Evolutionary conservation across 768 basidiomycete species (phyloP).

Genomic region (Lentinus brumalis): DNA sequence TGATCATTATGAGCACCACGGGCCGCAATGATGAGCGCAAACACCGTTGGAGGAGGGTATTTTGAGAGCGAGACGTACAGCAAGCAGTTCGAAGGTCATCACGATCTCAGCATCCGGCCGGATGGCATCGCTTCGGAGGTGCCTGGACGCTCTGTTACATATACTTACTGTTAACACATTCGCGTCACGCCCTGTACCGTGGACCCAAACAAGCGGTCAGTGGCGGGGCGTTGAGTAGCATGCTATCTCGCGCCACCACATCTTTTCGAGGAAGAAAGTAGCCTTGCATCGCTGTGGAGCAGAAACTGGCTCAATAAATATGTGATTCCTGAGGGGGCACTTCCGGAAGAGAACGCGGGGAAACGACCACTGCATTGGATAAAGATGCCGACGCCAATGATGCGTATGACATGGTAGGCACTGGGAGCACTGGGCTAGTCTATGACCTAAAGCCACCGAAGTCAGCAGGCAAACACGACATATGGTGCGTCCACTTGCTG

Average conservation of each 20-base stretch:
- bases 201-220: background rate
- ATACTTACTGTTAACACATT: no score
- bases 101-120: background rate
- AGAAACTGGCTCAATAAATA: background rate
- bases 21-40: background rate
- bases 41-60: background rate
- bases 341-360: background rate
- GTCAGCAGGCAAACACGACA: constrained; percentile 1
- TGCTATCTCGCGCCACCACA: no score
- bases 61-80: background rate
- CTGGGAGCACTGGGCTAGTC: background rate
- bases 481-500: background rate
- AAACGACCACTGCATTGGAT: background rate
- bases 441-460: background rate
- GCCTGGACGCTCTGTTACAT: background rate
- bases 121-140: background rate
- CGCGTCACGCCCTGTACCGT: no score
- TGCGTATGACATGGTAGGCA: background rate
- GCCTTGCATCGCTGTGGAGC: background rate
- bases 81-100: background rate
- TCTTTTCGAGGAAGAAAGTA: no score
- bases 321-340: background rate
- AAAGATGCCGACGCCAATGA: background rate
- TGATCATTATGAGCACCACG: background rate
- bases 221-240: no score